phyloP scores from a whole-genome alignment of 108 stramenopile species.

The Nitzschia sp. region DNA sequence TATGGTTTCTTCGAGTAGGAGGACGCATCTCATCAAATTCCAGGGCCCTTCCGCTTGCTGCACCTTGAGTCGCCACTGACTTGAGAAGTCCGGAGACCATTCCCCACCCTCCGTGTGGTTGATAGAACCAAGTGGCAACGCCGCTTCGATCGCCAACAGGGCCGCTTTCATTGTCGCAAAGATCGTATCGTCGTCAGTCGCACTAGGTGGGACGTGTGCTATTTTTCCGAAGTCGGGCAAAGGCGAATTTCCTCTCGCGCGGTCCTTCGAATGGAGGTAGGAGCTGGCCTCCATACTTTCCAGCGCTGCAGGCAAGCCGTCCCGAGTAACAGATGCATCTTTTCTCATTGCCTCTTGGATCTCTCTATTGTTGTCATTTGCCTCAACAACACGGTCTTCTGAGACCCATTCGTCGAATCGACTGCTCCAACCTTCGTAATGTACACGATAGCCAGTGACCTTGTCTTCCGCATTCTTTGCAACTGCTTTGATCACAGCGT shows the following conservation, averaged over 20 bases:
- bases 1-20: slow-evolving; percentile 75
- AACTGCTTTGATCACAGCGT: slow-evolving; percentile 61
- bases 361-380: slow-evolving; percentile 58
- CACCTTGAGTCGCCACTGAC: slow-evolving; percentile 67
- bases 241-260: slow-evolving; percentile 47
- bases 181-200: slow-evolving; percentile 58
- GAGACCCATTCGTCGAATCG: slow-evolving; percentile 86
- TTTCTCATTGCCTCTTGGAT: slow-evolving; percentile 61
- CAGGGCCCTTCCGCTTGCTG: slow-evolving; percentile 58
- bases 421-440: slow-evolving; percentile 80
- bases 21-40: slow-evolving; percentile 61
- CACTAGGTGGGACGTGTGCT: slow-evolving; percentile 25
- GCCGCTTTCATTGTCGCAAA: slow-evolving; percentile 68
- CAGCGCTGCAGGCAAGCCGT: slow-evolving; percentile 47
- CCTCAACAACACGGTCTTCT: slow-evolving; percentile 62
- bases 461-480: slow-evolving; percentile 40
- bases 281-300: slow-evolving; percentile 51
- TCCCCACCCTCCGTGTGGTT: slow-evolving; percentile 49
- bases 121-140: slow-evolving; percentile 74
- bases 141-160: slow-evolving; percentile 78
- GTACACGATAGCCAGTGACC: slow-evolving; percentile 66
- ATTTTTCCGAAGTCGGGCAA: slow-evolving; percentile 60
- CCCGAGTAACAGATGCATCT: slow-evolving; percentile 27
- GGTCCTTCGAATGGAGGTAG: slow-evolving; percentile 53
- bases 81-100: slow-evolving; percentile 60